Conservation (phyloP, 352 stramenopile genomes). For the Globisporangium ultimum region DNA sequence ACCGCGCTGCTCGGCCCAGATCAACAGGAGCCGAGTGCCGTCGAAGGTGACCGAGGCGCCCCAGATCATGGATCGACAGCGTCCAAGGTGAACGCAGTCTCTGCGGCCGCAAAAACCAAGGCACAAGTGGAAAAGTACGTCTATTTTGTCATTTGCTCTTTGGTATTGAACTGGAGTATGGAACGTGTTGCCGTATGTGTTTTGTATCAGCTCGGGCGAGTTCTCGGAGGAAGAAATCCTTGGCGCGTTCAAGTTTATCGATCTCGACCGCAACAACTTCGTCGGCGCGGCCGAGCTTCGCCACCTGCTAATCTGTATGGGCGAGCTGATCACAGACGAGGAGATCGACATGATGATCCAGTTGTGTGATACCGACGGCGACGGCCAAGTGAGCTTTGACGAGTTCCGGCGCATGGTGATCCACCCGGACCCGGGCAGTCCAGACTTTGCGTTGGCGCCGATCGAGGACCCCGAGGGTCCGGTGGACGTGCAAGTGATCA, state of each 20-base stretch:
- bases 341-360: constrained; percentile 93
- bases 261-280: constrained; percentile 93
- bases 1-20: constrained; percentile 22
- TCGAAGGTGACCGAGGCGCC: not conserved
- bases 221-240: constrained; percentile 93
- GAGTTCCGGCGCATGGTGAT: constrained; percentile 90
- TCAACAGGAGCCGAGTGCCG: not conserved
- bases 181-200: not conserved
- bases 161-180: not conserved
- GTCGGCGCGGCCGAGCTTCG: constrained; percentile 91
- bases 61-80: too few relatives aligned
- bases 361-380: constrained; percentile 91
- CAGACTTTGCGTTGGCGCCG: constrained; percentile 63
- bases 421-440: constrained; percentile 83
- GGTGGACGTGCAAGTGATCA: constrained; percentile 29
- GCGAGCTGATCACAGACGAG: constrained; percentile 94
- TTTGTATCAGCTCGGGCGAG: constrained; percentile 39
- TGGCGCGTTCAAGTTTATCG: constrained; percentile 89
- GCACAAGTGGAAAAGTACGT: constrained; percentile 28
- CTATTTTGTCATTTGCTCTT: not conserved
- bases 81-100: constrained; percentile 12
- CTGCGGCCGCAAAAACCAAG: constrained; percentile 18
- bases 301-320: constrained; percentile 94
- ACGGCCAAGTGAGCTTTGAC: constrained; percentile 91
- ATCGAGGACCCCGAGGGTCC: constrained; percentile 17